A percentile compares a stretch with the other conserved stretches of the same genome.
These are phyloP conservation scores for Trichothecium sympodiale DNA, from an alignment of 2,329 filamentous ascomycete genomes.

Conservation along the genomic window DNA sequence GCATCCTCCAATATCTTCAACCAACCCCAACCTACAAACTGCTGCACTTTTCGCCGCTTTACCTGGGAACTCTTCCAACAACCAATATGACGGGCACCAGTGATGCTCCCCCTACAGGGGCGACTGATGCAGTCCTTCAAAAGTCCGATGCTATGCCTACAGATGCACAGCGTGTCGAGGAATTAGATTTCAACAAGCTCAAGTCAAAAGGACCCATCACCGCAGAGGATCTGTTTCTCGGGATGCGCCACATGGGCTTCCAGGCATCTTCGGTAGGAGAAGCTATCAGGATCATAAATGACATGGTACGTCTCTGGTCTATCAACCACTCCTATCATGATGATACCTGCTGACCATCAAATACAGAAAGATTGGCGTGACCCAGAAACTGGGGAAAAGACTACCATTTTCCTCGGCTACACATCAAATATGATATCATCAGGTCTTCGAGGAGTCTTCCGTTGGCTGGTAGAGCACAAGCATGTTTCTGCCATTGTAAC, in stretches of 20 bases:
- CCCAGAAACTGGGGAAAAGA: constrained; percentile 64
- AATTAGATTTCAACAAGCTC: constrained; percentile 84
- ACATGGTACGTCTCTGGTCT: constrained; percentile 62
- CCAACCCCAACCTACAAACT: neutral
- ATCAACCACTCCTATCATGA: neutral
- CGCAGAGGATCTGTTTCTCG: constrained; percentile 69
- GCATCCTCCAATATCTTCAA: too few species aligned
- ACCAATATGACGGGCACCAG: constrained; percentile 22
- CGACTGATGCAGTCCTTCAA: constrained; percentile 74
- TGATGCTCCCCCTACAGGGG: constrained; percentile 44
- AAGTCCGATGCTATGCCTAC: constrained; percentile 72
- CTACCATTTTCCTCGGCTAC: constrained; percentile 95
- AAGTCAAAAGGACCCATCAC: constrained; percentile 52
- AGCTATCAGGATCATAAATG: constrained; percentile 84
- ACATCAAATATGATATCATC: constrained; percentile 97
- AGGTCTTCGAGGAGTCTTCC: constrained; percentile 79
- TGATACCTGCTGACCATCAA: too few species aligned
- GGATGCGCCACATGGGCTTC: constrained; percentile 78
- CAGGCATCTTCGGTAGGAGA: constrained; percentile 64
- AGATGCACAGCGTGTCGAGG: constrained; percentile 69
- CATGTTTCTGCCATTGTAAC: constrained; percentile 92
- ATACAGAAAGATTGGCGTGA: constrained; percentile 63
- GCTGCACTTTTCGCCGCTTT: neutral
- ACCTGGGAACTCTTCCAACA: neutral
- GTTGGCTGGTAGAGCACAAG: constrained; percentile 85